Evolutionary conservation across 441 rosid genomes (phyloP), one percentile per base, ranked within the genome.

Genomic region (Gossypium schwendimanii): DNA sequence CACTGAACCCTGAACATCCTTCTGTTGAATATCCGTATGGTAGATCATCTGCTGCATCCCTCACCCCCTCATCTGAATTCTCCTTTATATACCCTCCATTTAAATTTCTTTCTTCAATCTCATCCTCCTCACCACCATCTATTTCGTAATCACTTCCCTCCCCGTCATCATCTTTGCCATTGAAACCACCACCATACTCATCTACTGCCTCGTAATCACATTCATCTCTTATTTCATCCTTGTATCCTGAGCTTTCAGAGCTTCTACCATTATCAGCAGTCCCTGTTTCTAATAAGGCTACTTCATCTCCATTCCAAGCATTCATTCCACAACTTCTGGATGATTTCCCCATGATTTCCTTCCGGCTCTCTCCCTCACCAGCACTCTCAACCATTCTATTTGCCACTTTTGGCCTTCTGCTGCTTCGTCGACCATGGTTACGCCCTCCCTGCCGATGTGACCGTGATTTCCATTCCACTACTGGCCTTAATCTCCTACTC

Each of bases 231-330:
- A 76, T 41, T 66, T 79, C 88, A 64, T 84, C 85, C 3, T 84
- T 85, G 15, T 80, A 83, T 24, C 82, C 95, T 1, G 91, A 88
- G 74, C 89, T 84, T 26, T 84, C 92, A 0, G 92, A 89, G 64
- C 89, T 85, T 76, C 95, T 86, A 47, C 79, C 81, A 74, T 84
- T 79, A 63, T 79, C 92, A 10, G 79, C 80, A 1, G 49, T 84
- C 41, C 75, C 87, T 0, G 17, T 78, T n/a, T 69, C 87, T 76
- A 77, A 62, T 65, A 77, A 80, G 17, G 74, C 72, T 4, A 77
- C 77, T 44, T 79, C 87, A 17, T 82, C 84, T 57, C 72, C 78
- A 7, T 75, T 81, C 66, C 89, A 82, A 20, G 71, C 79, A 53
- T 83, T 75, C 58, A 76, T 47, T 2, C 50, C 79, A 73, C 74